A percentile compares a stretch with the other conserved stretches of the same genome.
These are phyloP conservation scores for Solanum etuberosum DNA, from an alignment of 257 asterid species.

Conservation along the genomic window DNA sequence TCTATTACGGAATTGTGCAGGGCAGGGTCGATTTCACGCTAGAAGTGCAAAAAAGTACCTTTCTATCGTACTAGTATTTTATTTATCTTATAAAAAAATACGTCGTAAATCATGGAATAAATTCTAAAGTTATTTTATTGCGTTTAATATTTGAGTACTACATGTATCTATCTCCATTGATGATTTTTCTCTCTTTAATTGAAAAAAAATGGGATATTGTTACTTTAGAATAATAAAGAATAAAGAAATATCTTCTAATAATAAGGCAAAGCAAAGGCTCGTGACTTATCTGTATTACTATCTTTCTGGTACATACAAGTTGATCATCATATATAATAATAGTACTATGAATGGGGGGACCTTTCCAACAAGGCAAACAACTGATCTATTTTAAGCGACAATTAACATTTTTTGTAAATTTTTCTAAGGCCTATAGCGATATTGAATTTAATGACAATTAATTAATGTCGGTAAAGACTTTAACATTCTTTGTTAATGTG, in stretches of 20 bases:
- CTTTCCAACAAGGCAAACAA: not conserved
- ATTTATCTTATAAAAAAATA: too few species aligned
- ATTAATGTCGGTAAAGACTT: fast-evolving
- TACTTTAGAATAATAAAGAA: not conserved
- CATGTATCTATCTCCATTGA: not conserved
- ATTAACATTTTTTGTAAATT: too few species aligned
- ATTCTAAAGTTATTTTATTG: not conserved
- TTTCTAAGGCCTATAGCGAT: too few species aligned
- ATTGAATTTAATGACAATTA: not conserved
- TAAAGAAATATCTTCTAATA: not conserved
- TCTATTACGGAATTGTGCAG: not conserved
- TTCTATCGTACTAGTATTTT: not conserved
- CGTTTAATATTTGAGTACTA: not conserved
- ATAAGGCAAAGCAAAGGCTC: not conserved
- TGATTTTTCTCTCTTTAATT: too few species aligned
- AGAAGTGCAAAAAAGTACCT: not conserved
- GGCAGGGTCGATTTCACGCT: not conserved
- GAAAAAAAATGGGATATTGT: not conserved
- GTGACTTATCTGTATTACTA: not conserved
- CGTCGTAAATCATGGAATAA: not conserved
- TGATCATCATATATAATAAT: not conserved
- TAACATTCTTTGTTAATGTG: not conserved
- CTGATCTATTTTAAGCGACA: too few species aligned
- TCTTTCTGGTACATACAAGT: not conserved
- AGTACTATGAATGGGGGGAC: not conserved